Base-by-base conservation (phyloP, 1,284 basidiomycete species). In the Lignosus rhinocerotis region DNA sequence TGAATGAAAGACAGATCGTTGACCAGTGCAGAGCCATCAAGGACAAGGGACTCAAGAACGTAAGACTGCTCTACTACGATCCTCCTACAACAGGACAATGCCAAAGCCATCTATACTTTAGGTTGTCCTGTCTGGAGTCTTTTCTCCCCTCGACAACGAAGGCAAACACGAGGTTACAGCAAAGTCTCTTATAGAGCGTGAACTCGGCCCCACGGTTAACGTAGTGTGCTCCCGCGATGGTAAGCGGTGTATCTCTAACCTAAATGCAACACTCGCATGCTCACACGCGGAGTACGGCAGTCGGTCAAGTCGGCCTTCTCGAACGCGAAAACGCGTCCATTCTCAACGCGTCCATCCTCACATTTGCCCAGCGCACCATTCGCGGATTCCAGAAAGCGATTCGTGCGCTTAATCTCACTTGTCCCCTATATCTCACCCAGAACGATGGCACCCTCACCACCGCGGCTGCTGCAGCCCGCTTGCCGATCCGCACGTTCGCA, bases 241-340 rank as follows among this genome's bases (percentile, higher is more conserved):
- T 80, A 53, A 41, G 66, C 60, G 16, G 2, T 19, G 17, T 19
- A 16, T 2, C 19, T 43, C 41, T 19, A 16, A 14, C 9, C 12
- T 3, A 30, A 3, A 2, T 25, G 2, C 4, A 25, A 25, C 25
- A 25, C 25, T 25, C 25, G 25, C 25, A 25, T 25, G 25, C 25
- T 25, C 25, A 25, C 25, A 25, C 25, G 25, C 25, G 25, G 25
- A 25, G 25, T 25, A 25, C 25, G 25, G 2, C 55, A 81, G 82
- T 84, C 51, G 82, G 80, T 10, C 79, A 80, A 58, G 73, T 84
- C 53, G 83, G 84, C 48, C 75, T 86, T 52, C 72, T 86, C 16
- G 82, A 85, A 64, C 78, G 85, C 39, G 85, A 86, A 69, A 86
- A 87, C 57, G 84, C 85, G 0, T 70, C 82, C 19, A 84, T 87